Conservation (phyloP, 179 eudicot genomes). For the Amaranthus tricolor region DNA sequence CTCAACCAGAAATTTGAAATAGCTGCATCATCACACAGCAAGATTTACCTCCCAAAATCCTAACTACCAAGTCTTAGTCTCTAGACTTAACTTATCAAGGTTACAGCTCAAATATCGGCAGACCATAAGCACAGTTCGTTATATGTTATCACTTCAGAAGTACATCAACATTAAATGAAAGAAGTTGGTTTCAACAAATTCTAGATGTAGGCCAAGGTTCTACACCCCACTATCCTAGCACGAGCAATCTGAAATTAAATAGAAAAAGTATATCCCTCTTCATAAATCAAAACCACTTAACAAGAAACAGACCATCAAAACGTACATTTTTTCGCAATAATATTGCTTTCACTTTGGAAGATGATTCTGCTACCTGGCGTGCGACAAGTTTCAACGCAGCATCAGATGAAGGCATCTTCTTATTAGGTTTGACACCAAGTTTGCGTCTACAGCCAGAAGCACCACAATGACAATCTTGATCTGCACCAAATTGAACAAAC, state of each 20-base stretch:
- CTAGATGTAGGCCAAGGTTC: background rate
- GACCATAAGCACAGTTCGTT: background rate
- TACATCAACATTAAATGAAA: background rate
- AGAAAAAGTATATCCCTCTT: background rate
- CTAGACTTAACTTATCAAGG: background rate
- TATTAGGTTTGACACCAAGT: constrained; percentile 89
- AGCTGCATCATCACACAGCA: background rate
- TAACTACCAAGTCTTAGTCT: background rate
- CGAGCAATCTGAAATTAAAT: background rate
- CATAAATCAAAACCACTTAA: constrained; percentile 8
- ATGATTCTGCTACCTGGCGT: constrained; percentile 65
- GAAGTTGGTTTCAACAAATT: background rate
- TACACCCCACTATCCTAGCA: background rate
- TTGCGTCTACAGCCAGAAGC: constrained; percentile 83
- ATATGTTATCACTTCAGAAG: constrained; percentile 4
- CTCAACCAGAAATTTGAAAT: background rate
- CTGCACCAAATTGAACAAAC: constrained; percentile 99
- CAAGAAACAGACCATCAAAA: constrained; percentile 18
- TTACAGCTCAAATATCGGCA: background rate
- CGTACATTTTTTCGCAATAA: constrained; percentile 44
- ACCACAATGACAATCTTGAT: constrained; percentile 96
- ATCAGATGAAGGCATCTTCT: constrained; percentile 75
- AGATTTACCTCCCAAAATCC: background rate
- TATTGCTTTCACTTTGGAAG: constrained; percentile 46
- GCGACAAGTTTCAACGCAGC: constrained; percentile 75